Conservation (phyloP, 2,329 filamentous ascomycete genomes). For the Huntiella moniliformis region DNA sequence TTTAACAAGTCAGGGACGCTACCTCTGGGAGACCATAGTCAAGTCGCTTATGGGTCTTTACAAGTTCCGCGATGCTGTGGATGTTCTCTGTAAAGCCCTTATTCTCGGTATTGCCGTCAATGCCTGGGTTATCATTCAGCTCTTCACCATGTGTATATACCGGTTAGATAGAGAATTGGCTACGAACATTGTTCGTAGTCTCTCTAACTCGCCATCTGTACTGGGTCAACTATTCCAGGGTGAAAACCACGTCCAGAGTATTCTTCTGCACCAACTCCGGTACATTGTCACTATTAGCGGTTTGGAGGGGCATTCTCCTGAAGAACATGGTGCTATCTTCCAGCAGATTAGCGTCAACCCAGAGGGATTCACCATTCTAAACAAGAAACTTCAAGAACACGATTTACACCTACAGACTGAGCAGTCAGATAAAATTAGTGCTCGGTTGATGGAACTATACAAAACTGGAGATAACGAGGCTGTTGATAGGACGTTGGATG, state of each 20-base stretch:
- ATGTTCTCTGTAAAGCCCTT: constrained; percentile 24
- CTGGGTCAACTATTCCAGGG: constrained; percentile 6
- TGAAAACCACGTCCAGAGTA: constrained; percentile 5
- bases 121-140: constrained; percentile 17
- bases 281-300: constrained; percentile 11
- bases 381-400: neutral
- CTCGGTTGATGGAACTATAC: neutral
- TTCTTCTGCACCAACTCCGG: constrained; percentile 12
- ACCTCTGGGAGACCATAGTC: constrained; percentile 27
- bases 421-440: neutral
- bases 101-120: constrained; percentile 19
- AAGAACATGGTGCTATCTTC: constrained; percentile 2
- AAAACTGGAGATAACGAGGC: neutral
- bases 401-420: constrained; percentile 7
- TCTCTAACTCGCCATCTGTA: constrained; percentile 3
- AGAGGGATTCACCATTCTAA: constrained; percentile 4
- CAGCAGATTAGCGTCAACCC: constrained; percentile 1
- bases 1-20: constrained; percentile 4
- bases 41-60: constrained; percentile 29
- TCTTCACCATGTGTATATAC: constrained; percentile 25
- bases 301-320: neutral
- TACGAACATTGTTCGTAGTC: constrained; percentile 8
- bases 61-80: constrained; percentile 25
- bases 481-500: constrained; percentile 1
- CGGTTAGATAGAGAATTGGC: constrained; percentile 19